Percentiles rank a stretch among this genome's conserved stretches.
Evolutionary conservation across 2,329 filamentous ascomycete genomes (phyloP).

Genomic region (Hypoxylon sp.): DNA sequence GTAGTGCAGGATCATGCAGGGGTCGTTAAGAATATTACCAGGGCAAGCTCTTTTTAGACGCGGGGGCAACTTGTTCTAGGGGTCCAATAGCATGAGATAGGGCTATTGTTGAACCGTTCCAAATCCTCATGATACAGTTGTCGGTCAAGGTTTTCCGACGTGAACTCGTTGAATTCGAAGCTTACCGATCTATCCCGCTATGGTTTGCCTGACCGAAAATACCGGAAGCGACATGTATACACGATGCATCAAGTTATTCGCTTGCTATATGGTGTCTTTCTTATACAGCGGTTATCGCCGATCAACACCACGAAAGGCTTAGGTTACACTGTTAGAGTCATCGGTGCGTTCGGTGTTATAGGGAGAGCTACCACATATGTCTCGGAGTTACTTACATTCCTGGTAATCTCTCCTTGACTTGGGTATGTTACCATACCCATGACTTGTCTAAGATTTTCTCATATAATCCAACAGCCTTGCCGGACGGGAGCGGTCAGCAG

Average conservation of each 20-base stretch:
- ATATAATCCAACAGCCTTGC: not conserved
- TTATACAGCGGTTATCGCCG: not conserved
- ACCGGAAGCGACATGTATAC: not conserved
- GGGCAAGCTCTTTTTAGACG: not conserved
- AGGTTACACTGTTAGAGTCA: not conserved
- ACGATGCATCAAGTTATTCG: not conserved
- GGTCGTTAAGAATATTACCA: constrained; percentile 4
- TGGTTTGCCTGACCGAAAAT: constrained; percentile 3
- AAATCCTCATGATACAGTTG: not conserved
- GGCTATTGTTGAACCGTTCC: constrained; percentile 6
- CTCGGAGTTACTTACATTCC: constrained; percentile 8
- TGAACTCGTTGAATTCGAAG: not conserved
- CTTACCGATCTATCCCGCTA: constrained; percentile 15
- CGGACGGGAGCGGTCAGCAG: no score
- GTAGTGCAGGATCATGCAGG: not conserved
- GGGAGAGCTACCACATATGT: not conserved
- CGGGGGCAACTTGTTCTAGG: no score
- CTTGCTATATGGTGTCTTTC: not conserved
- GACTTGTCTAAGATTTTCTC: not conserved
- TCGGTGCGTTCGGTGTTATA: constrained; percentile 11
- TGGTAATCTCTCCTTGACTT: not conserved
- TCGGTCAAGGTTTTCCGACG: constrained; percentile 4
- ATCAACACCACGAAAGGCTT: not conserved
- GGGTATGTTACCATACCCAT: constrained; percentile 11
- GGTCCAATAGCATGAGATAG: constrained; percentile 11